Conservation (phyloP, 331 rosid genomes). For the Arachis monticola region DNA sequence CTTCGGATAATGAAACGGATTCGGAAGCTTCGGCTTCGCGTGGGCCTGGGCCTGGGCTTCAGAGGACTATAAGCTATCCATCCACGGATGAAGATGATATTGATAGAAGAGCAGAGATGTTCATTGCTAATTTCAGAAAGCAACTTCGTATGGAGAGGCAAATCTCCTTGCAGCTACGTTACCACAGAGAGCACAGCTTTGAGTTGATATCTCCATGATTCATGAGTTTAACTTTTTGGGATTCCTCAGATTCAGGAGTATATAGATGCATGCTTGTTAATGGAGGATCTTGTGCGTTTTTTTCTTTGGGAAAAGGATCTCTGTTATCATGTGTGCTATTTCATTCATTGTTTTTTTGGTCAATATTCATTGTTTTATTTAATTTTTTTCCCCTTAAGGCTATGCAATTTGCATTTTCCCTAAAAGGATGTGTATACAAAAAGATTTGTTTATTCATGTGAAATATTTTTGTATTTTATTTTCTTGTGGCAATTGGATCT, state of each 20-base stretch:
- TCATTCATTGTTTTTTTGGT: too few relatives aligned
- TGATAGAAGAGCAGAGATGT: slow-evolving; percentile 70
- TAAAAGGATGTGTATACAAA: neutral
- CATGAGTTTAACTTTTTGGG: too few relatives aligned
- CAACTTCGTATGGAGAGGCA: slow-evolving; percentile 84
- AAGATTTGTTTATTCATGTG: neutral
- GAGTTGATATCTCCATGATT: slow-evolving; percentile 37
- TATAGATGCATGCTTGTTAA: neutral
- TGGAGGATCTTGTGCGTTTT: slow-evolving; percentile 28
- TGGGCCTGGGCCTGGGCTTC: slow-evolving; percentile 36
- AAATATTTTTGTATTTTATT: too few relatives aligned
- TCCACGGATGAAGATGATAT: slow-evolving; percentile 73
- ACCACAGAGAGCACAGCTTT: slow-evolving; percentile 51
- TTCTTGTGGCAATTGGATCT: neutral
- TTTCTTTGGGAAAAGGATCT: slow-evolving; percentile 9
- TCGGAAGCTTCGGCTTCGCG: slow-evolving; percentile 40
- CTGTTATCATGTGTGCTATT: neutral
- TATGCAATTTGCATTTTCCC: slow-evolving; percentile 1
- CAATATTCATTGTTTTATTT: neutral
- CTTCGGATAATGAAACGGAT: slow-evolving; percentile 12
- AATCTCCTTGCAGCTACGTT: slow-evolving; percentile 66
- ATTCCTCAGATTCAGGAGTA: neutral
- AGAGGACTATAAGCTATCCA: slow-evolving; percentile 62
- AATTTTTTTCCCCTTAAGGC: neutral
- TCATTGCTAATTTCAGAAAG: slow-evolving; percentile 66